Base-by-base conservation (phyloP, 352 stramenopile genomes). In the Phytopythium mirpurense region DNA sequence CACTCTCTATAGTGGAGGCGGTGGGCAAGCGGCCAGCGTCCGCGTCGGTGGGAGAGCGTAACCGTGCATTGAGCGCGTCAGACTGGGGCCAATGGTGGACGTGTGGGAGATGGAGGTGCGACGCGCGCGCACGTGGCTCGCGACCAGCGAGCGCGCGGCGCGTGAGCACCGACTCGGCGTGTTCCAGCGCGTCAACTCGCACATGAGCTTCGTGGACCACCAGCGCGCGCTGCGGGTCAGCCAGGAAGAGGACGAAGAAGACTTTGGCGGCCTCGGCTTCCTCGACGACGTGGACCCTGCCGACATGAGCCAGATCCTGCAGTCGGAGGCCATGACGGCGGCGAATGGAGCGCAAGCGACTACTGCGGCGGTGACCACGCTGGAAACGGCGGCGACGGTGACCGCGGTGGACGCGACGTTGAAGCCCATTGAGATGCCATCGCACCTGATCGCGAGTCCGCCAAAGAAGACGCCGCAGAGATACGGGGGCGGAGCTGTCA, bases 271-370 rank as follows among this genome's bases (percentile, higher is more conserved):
- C 53, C 63, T 90, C 6, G 73, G 79, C 27, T 90, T 90, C 47
- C 53, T 90, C 34, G 57, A 47, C 3, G 72, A 73, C 40, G 62
- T 90, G 21, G 56, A 85, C 41, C 60, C 58, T 21, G 54, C 74
- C 8, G 79, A 88, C 53, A 78, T 90, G 56, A 70, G 57, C 23
- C 57, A 63, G 51, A 40, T 90, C 46, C 50, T 88, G 35, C 65
- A 75, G 35, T 65, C 62, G 1, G 72, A 78, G 44, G 70, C 61
- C 10, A 44, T 24, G 4, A 15, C 38, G 4, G 9, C 38, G 5
- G 18, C 11, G 2, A 10, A 15, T 15, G 32, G 11, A 36, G 6
- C 6, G 2, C 6, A 36, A 15, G 32, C 7, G 6, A 16, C 32
- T 15, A 36, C 32, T 15, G 24, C 21, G 19, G 31, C 16, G n/a